Base-by-base conservation (phyloP, 352 stramenopile genomes). In the Phytophthora chlamydospora region DNA sequence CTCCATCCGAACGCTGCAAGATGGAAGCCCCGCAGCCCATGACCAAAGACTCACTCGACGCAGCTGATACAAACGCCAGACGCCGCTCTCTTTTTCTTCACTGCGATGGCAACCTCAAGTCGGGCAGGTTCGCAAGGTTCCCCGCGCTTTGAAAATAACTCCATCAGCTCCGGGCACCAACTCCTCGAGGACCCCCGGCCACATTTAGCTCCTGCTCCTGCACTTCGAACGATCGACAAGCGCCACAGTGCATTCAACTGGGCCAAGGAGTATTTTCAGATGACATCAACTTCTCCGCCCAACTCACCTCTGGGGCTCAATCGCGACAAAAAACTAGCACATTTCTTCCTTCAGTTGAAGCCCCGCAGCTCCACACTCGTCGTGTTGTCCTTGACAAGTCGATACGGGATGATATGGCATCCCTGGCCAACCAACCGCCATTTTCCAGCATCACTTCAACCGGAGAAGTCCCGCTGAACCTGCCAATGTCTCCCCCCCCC, bases 21-120 rank as follows among this genome's bases (percentile, higher is more conserved):
- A 90, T 72, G 8, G 80, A 92, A 29, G 79, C 77, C 13, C 83
- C 79, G 59, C 83, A 92, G 54, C 83, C 83, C 83, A 92, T 92
- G 33, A 13, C 44, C 31, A 53, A 21, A 39, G 27, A 45, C 27
- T 45, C 11, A 19, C 24, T 54, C 13, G 36, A 27, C 34, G n/a
- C 33, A 40, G 46, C 32, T 49, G 49, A 27, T 44, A 49, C 10
- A 44, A 40, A 34, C 12, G 32, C 31, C 12, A 45, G 46, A 50
- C 45, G 21, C 14, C 31, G n/a, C 11, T n/a, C 33, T 35, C 13
- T 10, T 35, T 45, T 61, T 64, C 60, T 59, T 58, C 53, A 51
- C 60, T 69, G 40, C 16, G 35, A 51, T 24, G 31, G n/a, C 38
- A 52, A 14, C 6, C 13, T 21, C 45, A 24, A 42, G 11, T 24